phyloP scores from a whole-genome alignment of 1,284 basidiomycete genomes.

The Apiotrichum porosum region DNA sequence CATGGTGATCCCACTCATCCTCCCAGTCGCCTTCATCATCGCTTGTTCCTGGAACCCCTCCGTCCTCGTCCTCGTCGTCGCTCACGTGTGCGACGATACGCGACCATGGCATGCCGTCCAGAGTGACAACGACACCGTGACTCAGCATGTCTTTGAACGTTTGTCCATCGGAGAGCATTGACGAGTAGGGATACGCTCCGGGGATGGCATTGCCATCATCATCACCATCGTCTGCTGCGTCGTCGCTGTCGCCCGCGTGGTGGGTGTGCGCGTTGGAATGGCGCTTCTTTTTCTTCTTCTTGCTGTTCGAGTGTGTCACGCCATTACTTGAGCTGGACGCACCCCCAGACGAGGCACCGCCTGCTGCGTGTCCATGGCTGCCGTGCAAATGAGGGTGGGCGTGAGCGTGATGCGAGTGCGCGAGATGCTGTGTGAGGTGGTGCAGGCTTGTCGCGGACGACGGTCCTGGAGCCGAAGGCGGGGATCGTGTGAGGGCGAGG shows the following conservation, averaged over 20 bases:
- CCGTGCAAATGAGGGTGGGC: not conserved
- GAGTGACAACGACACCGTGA: constrained; percentile 46
- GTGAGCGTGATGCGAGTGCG: constrained; percentile 8
- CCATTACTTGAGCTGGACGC: no score
- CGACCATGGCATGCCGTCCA: constrained; percentile 47
- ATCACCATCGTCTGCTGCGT: constrained; percentile 34
- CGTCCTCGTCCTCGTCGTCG: constrained; percentile 34
- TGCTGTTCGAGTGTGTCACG: constrained; percentile 1
- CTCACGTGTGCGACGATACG: constrained; percentile 47
- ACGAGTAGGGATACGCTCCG: constrained; percentile 10
- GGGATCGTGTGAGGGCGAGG: constrained; percentile 43
- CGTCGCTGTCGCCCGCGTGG: constrained; percentile 28
- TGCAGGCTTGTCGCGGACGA: not conserved
- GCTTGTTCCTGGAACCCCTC: not conserved
- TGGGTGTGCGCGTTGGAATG: not conserved
- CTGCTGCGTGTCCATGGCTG: no score
- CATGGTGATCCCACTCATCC: constrained; percentile 13
- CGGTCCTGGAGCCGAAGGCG: constrained; percentile 7
- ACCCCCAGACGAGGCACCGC: not conserved
- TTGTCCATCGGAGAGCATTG: constrained; percentile 14
- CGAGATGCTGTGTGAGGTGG: constrained; percentile 17
- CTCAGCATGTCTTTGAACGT: constrained; percentile 47
- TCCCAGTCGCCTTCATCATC: constrained; percentile 19
- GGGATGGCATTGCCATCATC: constrained; percentile 11
- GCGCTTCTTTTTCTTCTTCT: constrained; percentile 17